Base-by-base conservation (phyloP, 352 stramenopile genomes). In the Peronospora belbahrii region DNA sequence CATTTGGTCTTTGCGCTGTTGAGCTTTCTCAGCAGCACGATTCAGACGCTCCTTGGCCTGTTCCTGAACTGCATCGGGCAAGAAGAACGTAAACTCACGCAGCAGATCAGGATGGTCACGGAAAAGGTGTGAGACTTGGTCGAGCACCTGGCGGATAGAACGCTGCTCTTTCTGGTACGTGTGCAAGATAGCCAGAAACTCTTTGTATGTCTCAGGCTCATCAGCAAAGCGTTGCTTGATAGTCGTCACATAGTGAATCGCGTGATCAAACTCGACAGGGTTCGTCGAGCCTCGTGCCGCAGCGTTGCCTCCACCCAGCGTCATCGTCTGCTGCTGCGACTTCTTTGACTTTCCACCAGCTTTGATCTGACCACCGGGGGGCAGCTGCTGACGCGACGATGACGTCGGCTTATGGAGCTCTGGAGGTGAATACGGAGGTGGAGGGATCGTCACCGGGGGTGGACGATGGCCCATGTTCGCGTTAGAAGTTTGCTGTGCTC, bases 111-210 rank as follows among this genome's bases (percentile, higher is more conserved):
- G 88, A 65, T 99, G 96, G 60, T 99, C 96, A 0, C 94, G 90
- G 78, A 99, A 99, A 15, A 99, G 72, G 17, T 96, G 73, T 4
- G 96, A 98, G 0, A 99, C 96, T 79, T 99, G 95, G 64, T 98
- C 95, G 10, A 98, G 55, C 24, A 94, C 78, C 39, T 99, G 91
- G 42, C 98, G 97, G 49, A 99, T 99, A 6, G 88, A 96, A 9
- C 95, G 83, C 62, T 99, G 95, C 67, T 99, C 95, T 59, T 99
- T 98, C 70, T 99, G 96, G 67, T 99, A 99, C 13, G 95, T 99
- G 72, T 99, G 96, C 40, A 99, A 61, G 59, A 99, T 99, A 48
- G 98, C 95, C 17, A 99, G 67, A 67, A 99, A 99, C 48, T 97
- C 73, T 59, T 98, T 98, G 74, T 99, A 99, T 10, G 94, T 98